These are phyloP conservation scores for Podaxis mareebaensis DNA, from an alignment of 768 basidiomycete genomes.

Conservation along the genomic window DNA sequence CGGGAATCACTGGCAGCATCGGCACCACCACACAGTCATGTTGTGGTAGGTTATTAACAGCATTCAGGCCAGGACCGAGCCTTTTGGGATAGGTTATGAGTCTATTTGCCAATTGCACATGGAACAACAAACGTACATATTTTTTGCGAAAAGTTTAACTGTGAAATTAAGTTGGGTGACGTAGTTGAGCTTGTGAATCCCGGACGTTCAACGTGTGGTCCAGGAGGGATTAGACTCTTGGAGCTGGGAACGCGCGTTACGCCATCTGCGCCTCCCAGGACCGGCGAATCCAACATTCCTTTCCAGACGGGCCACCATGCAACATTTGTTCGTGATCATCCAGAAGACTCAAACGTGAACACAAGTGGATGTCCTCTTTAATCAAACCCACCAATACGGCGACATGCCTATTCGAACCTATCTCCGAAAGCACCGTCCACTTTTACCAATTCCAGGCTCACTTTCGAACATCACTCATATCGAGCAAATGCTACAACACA, in stretches of 20 bases:
- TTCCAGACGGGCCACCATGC: too few species aligned
- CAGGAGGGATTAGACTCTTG: too few species aligned
- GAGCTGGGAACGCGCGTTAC: too few species aligned
- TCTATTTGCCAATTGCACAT: not conserved
- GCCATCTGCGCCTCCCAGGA: too few species aligned
- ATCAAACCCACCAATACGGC: not conserved
- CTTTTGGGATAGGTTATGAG: not conserved
- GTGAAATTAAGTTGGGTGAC: not conserved
- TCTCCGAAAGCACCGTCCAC: conserved; percentile 17
- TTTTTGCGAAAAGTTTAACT: not conserved
- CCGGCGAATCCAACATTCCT: too few species aligned
- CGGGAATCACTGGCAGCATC: too few species aligned
- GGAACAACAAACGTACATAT: not conserved
- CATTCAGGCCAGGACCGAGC: not conserved
- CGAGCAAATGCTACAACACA: too few species aligned
- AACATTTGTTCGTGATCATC: too few species aligned
- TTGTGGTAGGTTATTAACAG: not conserved
- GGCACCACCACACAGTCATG: not conserved
- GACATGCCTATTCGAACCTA: conserved; percentile 27
- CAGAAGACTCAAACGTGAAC: too few species aligned
- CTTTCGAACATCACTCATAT: not conserved
- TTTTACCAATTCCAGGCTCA: not conserved
- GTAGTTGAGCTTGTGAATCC: too few species aligned
- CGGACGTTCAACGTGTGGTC: too few species aligned
- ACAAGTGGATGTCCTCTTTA: too few species aligned